Percentiles rank a stretch among this genome's conserved stretches.
phyloP scores from a whole-genome alignment of 176 grass and related monocot genomes.

The Eremochloa ophiuroides region DNA sequence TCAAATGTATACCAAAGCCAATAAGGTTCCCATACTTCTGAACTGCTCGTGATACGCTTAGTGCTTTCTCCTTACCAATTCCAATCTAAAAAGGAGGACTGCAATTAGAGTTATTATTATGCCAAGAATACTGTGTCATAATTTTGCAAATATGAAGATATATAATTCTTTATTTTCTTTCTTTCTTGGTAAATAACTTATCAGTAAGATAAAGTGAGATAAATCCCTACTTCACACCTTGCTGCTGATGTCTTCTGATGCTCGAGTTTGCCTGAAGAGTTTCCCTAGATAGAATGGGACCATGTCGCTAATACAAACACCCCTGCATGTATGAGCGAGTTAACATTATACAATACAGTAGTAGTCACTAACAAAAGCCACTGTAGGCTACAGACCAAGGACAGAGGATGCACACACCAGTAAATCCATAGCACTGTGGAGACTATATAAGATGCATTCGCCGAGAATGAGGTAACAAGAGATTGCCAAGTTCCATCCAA shows the following conservation, averaged over 20 bases:
- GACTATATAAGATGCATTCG: constrained; percentile 70
- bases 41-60: constrained; percentile 45
- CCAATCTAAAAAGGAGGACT: constrained; percentile 63
- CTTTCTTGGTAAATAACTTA: constrained; percentile 1
- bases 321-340: constrained; percentile 46
- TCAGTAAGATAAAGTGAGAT: neutral
- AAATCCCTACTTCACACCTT: constrained; percentile 49
- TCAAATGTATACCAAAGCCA: constrained; percentile 73
- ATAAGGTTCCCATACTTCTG: constrained; percentile 86
- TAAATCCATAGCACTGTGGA: constrained; percentile 91
- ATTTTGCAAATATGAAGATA: neutral
- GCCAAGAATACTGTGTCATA: neutral
- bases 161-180: neutral
- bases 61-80: constrained; percentile 70
- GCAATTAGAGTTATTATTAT: constrained; percentile 18
- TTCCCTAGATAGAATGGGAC: constrained; percentile 79
- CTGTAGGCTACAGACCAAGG: neutral
- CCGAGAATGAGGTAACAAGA: constrained; percentile 60
- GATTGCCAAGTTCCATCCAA: constrained; percentile 80
- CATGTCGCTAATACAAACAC: constrained; percentile 90
- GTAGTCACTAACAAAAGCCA: neutral
- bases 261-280: constrained; percentile 69
- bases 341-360: neutral
- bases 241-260: constrained; percentile 63
- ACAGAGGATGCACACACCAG: constrained; percentile 51